Evolutionary conservation across 192 early-diverging fungal species (phyloP), one percentile per base, ranked within the genome.

Genomic region (Coemansia sp.): DNA sequence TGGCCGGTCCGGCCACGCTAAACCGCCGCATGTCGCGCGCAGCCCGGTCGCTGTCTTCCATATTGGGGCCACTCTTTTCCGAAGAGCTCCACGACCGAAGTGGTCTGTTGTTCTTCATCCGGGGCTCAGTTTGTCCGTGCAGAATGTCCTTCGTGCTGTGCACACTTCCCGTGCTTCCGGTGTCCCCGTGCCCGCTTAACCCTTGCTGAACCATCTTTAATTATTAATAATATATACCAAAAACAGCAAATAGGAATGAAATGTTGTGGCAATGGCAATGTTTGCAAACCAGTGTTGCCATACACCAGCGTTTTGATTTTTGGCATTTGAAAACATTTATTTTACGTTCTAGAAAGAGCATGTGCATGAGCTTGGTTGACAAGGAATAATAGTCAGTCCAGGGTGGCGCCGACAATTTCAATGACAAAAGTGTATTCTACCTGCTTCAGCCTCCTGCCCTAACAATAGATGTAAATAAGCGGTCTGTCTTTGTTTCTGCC

Each of bases 51-150:
- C 10, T 11, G 26, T 68, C 74, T 3, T 76, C 74, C n/a, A 64
- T 18, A 5, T 15, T 28, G 0, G 70, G 66, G 1, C 58, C 67
- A 3, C 55, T 62, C 18, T 73, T 70, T 37, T 79, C 77, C 2
- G 77, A 79, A 15, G 77, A 79, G 67, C 77, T 79, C 71, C 71
- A 71, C n/a, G 77, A 79, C 23, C 77, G 67, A 7, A 79, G 65
- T 3, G 67, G 54, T 20, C 77, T 60, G 46, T 61, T 74, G 47
- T 48, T 48, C 7, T 17, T 48, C 47, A 44, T 44, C 14, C 40
- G 12, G 11, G 14, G 14, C 40, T 44, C 40, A 1, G 15, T 44
- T 44, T 12, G 40, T 14, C 40, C 40, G 3, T 44, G 40, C 15
- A 12, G 0, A 44, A n/a, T 12, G 12, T 44, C 40, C 40, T 44